phyloP scores from a whole-genome alignment of 2,329 filamentous ascomycete genomes.

The Magnaporthiopsis incrustans region DNA sequence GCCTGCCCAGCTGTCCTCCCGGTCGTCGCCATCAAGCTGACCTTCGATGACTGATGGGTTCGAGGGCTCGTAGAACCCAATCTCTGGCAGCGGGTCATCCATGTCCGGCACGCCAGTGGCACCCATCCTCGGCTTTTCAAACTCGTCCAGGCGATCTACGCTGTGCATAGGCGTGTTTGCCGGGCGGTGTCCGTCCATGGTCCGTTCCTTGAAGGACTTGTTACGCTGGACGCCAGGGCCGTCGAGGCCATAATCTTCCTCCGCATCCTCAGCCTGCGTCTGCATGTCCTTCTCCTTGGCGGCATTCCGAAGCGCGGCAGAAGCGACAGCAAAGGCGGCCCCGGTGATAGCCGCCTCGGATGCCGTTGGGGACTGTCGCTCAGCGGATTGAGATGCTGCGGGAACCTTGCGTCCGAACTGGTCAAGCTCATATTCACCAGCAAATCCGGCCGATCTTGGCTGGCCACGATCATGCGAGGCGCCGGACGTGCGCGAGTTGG shows the following conservation, averaged over 20 bases:
- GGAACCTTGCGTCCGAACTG: slow-evolving; percentile 50
- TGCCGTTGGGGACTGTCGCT: slow-evolving; percentile 43
- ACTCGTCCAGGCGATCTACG: slow-evolving; percentile 46
- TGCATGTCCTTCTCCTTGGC: slow-evolving; percentile 36
- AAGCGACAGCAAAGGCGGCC: slow-evolving; percentile 45
- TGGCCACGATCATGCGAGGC: slow-evolving; percentile 7
- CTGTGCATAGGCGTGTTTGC: slow-evolving; percentile 51
- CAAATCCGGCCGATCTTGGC: slow-evolving; percentile 21
- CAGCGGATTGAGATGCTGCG: slow-evolving; percentile 23
- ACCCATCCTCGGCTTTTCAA: slow-evolving; percentile 48
- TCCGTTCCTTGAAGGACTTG: slow-evolving; percentile 59
- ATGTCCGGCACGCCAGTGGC: slow-evolving; percentile 63
- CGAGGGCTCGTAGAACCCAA: slow-evolving; percentile 71
- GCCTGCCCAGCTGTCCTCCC: slow-evolving; percentile 20
- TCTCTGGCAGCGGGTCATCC: slow-evolving; percentile 67
- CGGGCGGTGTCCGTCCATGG: slow-evolving; percentile 46
- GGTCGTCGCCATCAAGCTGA: slow-evolving; percentile 46
- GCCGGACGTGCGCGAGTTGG: slow-evolving; percentile 20
- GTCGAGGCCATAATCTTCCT: slow-evolving; percentile 27
- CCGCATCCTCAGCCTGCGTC: slow-evolving; percentile 25
- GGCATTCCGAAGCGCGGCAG: slow-evolving; percentile 38
- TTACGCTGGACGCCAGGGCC: slow-evolving; percentile 44
- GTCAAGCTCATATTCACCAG: slow-evolving; percentile 48
- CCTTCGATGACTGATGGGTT: slow-evolving; percentile 81
- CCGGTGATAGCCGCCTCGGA: slow-evolving; percentile 51